phyloP scores from a whole-genome alignment of 192 early-diverging fungal genomes.

The Coemansia biformis region DNA sequence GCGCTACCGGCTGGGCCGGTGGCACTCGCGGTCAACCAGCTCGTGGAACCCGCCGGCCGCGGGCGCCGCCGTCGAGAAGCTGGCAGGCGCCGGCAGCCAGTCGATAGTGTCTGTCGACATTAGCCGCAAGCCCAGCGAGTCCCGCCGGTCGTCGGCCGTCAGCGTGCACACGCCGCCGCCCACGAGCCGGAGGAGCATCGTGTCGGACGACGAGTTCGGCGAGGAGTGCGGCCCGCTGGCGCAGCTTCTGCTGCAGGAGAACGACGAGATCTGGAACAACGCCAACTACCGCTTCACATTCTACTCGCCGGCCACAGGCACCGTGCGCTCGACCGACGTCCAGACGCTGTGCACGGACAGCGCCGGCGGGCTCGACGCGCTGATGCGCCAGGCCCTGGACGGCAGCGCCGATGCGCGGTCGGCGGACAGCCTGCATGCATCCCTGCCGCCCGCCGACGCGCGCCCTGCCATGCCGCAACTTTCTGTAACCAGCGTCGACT shows the following conservation, averaged over 20 bases:
- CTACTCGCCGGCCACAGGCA: constrained; percentile 60
- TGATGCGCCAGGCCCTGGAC: constrained; percentile 28
- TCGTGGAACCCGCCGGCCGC: constrained; percentile 46
- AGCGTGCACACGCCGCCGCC: constrained; percentile 11
- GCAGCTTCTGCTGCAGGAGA: constrained; percentile 36
- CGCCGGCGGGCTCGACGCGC: constrained; percentile 30
- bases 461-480: constrained; percentile 11
- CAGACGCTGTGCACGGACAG: constrained; percentile 49
- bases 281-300: constrained; percentile 57
- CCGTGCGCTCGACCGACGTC: constrained; percentile 54
- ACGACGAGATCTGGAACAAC: constrained; percentile 50
- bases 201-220: background rate
- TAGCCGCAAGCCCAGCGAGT: constrained; percentile 43
- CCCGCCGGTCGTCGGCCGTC: constrained; percentile 30
- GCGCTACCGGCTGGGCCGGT: constrained; percentile 42
- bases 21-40: constrained; percentile 41
- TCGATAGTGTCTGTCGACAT: constrained; percentile 40
- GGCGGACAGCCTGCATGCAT: no score
- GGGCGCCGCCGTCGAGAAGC: background rate
- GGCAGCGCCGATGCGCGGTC: background rate
- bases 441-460: constrained; percentile 1
- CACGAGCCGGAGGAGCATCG: background rate
- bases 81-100: constrained; percentile 8
- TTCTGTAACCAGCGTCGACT: constrained; percentile 28
- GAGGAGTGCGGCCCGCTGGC: constrained; percentile 27